Conservation (phyloP, 805 yeast species). For the Candida vaughaniae region DNA sequence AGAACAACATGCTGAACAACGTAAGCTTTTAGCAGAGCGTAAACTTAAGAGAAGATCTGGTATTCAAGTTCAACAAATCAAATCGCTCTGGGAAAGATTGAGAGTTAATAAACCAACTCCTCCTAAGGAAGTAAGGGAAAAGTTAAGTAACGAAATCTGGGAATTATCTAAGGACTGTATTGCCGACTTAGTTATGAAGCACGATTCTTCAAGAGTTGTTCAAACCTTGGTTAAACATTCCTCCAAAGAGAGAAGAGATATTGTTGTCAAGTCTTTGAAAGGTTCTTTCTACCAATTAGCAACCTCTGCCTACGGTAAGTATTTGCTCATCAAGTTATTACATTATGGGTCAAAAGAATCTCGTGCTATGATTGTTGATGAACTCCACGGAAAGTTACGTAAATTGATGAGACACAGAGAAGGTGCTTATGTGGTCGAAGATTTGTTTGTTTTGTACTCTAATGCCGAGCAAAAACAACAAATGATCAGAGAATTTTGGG, state of each 20-base stretch:
- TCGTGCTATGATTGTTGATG: slow-evolving; percentile 71
- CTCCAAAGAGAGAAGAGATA: slow-evolving; percentile 72
- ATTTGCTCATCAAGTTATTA: slow-evolving; percentile 79
- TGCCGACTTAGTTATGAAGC: slow-evolving; percentile 85
- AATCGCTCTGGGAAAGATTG: slow-evolving; percentile 85
- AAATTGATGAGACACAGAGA: slow-evolving; percentile 95
- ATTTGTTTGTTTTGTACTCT: slow-evolving; percentile 80
- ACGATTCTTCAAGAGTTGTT: slow-evolving; percentile 94
- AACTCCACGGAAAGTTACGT: slow-evolving; percentile 86
- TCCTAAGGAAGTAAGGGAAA: slow-evolving; percentile 72
- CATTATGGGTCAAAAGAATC: slow-evolving; percentile 89
- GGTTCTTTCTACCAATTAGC: slow-evolving; percentile 81
- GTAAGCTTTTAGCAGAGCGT: slow-evolving; percentile 73
- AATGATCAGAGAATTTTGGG: slow-evolving; percentile 96
- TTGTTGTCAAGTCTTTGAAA: slow-evolving; percentile 64
- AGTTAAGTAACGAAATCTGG: slow-evolving; percentile 84
- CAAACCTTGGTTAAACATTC: slow-evolving; percentile 91
- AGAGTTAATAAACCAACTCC: slow-evolving; percentile 82
- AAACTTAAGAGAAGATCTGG: slow-evolving; percentile 89
- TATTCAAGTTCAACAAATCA: slow-evolving; percentile 76
- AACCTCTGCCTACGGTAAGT: slow-evolving; percentile 91
- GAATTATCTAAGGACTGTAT: slow-evolving; percentile 71
- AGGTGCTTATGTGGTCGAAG: slow-evolving; percentile 98
- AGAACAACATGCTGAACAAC: slow-evolving; percentile 82
- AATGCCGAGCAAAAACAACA: slow-evolving; percentile 81